These are phyloP conservation scores for Aspergillus quadricinctus DNA, from an alignment of 2,329 filamentous ascomycete genomes.

Conservation along the genomic window DNA sequence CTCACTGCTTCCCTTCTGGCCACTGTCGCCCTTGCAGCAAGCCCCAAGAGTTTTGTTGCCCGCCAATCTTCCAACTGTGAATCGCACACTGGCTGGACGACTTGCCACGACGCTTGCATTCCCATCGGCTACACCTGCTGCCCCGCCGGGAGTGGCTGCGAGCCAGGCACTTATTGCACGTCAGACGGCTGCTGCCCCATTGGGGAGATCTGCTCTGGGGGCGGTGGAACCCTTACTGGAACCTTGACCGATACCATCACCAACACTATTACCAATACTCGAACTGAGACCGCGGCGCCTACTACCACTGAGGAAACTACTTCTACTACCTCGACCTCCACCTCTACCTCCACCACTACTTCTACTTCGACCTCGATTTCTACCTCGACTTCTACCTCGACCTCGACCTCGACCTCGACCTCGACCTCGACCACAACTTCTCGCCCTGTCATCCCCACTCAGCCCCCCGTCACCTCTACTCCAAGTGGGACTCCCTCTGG, in stretches of 20 bases:
- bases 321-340: background rate
- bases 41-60: background rate
- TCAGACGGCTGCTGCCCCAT: slow-evolving; percentile 2
- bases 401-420: background rate
- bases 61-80: background rate
- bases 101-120: background rate
- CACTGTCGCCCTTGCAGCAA: background rate
- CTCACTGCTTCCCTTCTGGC: background rate
- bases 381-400: too few relatives aligned
- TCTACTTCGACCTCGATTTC: too few relatives aligned
- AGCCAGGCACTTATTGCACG: slow-evolving; percentile 1
- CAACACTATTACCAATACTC: background rate
- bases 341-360: background rate
- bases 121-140: slow-evolving; percentile 5
- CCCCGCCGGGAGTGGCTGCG: background rate
- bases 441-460: background rate
- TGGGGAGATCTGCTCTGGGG: slow-evolving; percentile 2
- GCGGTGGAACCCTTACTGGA: background rate
- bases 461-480: background rate
- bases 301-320: background rate
- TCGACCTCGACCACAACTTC: too few relatives aligned
- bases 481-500: background rate
- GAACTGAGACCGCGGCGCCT: background rate
- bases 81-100: background rate
- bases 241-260: slow-evolving; percentile 2